Evolutionary conservation across 2,329 filamentous ascomycete species (phyloP).

Genomic region (Apiospora hydei): DNA sequence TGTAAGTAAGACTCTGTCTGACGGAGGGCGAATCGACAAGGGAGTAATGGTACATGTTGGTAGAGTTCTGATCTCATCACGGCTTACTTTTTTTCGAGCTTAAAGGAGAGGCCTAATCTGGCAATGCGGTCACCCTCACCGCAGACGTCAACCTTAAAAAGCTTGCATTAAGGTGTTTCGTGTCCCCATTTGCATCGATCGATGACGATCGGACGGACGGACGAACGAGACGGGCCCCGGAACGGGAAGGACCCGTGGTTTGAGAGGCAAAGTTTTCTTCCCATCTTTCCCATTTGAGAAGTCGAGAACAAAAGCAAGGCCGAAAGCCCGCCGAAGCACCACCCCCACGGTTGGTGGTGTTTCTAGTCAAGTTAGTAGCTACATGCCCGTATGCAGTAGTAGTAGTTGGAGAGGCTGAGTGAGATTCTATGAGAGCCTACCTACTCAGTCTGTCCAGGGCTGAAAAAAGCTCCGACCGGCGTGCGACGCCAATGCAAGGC

Average conservation of each 20-base stretch:
- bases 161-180: neutral
- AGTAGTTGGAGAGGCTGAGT: neutral
- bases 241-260: slow-evolving; percentile 19
- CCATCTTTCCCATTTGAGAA: neutral
- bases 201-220: slow-evolving; percentile 1
- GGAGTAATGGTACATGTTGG: neutral
- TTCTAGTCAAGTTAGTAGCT: neutral
- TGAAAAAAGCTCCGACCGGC: slow-evolving; percentile 14
- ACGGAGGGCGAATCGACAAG: neutral
- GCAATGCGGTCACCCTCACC: neutral
- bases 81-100: neutral
- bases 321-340: neutral
- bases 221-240: neutral
- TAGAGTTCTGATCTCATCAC: neutral
- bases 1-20: neutral
- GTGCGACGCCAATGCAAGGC: slow-evolving; percentile 6
- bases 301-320: neutral
- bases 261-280: neutral
- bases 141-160: neutral
- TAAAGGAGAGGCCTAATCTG: neutral
- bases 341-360: neutral
- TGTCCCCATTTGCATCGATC: slow-evolving; percentile 2
- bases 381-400: neutral
- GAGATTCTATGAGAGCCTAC: neutral
- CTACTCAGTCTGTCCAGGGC: neutral